Percentiles rank a stretch among this genome's conserved stretches.
Evolutionary conservation across 257 asterid species (phyloP).

Genomic region (Rehmannia glutinosa): DNA sequence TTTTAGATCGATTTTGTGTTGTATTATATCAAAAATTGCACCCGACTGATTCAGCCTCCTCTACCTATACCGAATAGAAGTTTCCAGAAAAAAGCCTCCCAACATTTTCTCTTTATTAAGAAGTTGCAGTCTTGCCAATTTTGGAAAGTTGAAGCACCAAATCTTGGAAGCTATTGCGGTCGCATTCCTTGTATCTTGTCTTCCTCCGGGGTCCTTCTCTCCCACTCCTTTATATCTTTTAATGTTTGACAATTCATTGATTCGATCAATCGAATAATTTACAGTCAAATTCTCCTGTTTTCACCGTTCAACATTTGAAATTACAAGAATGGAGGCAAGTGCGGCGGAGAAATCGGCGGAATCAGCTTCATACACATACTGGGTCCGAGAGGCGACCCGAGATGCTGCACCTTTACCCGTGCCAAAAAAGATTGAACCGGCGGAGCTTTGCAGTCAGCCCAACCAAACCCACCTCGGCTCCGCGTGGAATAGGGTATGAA

Average conservation of each 20-base stretch:
- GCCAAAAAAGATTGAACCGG: slow-evolving; percentile 28
- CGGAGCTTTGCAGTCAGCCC: slow-evolving; percentile 16
- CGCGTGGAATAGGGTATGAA: slow-evolving; percentile 29
- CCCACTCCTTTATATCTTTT: neutral
- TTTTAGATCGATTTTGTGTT: too few species aligned
- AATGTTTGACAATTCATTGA: neutral
- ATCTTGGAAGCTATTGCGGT: neutral
- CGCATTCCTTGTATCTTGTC: neutral
- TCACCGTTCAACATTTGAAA: neutral
- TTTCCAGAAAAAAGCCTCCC: neutral
- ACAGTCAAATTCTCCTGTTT: neutral
- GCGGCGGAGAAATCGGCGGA: slow-evolving; percentile 29
- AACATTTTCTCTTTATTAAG: neutral
- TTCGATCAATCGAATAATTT: neutral
- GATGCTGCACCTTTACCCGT: slow-evolving; percentile 37
- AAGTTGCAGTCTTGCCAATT: neutral
- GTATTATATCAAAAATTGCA: too few species aligned
- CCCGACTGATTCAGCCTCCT: too few species aligned
- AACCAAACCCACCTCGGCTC: slow-evolving; percentile 33
- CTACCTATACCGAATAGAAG: neutral
- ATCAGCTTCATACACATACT: slow-evolving; percentile 26
- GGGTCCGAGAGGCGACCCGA: slow-evolving; percentile 24
- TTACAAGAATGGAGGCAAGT: slow-evolving; percentile 27
- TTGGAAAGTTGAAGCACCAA: neutral
- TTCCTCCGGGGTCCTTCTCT: neutral